Evolutionary conservation across 164 flowering plant genomes (phyloP), one percentile per base, ranked within the genome.

Genomic region (Brasenia schreberi): DNA sequence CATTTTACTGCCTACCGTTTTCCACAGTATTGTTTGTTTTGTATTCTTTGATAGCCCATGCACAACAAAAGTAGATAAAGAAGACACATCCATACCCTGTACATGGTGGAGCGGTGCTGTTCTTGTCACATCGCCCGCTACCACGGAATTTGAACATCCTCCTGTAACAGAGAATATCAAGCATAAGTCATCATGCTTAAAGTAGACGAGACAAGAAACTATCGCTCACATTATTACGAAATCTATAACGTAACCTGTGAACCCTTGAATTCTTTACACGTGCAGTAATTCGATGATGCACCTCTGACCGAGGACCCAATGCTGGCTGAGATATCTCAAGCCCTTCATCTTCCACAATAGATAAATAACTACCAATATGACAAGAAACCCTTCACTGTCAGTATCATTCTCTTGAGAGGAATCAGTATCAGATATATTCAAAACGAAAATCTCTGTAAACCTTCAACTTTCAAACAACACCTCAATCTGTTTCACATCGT

Each of bases 251-350:
- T 27, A 19, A 90, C 98, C 95, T 87, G 80, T 94, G 98, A 64
- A 87, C 84, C 71, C 52, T 80, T 49, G 84, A 82, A 58, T 76
- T 80, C 63, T 72, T 77, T 59, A 61, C 66, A 56, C 96, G 92
- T 64, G 78, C 83, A 61, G 99, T 94, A 65, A 94, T 85, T 65
- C 73, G 88, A 76, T 89, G 97, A 81, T 91, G 93, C 68, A 89
- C 84, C 67, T 71, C 83, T 18, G 97, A 93, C 69, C 85, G 89
- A 68, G 86, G 79, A 73, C 89, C 99, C 62, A 94, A 83, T 53
- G 90, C 99, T 23, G 98, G 98, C 75, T 94, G 98, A 63, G 98
- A 94, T 77, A 94, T 91, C 73, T 94, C 92, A 59, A 94, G 84
- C 4, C 96, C 95, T 78, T 91, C 97, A 2, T 83, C 80, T 76